Percentiles rank a stretch among this genome's conserved stretches.
Conservation (phyloP, 257 asterid genomes). For the Eustoma russellianum region DNA sequence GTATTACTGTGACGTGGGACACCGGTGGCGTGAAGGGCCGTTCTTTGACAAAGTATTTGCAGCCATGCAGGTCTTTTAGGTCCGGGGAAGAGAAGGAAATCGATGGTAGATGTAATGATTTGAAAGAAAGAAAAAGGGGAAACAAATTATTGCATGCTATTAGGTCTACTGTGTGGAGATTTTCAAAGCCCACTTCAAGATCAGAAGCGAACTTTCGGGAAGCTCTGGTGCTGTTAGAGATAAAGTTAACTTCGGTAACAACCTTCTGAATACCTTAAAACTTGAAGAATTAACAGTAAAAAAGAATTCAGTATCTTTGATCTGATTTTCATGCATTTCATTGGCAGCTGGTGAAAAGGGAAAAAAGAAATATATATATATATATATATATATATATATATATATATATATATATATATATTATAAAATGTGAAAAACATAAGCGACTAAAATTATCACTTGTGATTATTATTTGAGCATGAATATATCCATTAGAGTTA, state of each 20-base stretch:
- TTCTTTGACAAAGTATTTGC: constrained; percentile 24
- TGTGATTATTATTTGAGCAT: no score
- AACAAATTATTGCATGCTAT: constrained; percentile 32
- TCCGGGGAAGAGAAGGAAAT: constrained; percentile 32
- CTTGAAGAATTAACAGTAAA: no score
- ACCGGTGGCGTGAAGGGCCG: constrained; percentile 27
- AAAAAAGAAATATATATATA: no score
- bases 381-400: no score
- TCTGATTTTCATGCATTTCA: no score
- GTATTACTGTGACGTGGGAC: constrained; percentile 22
- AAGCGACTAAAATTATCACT: no score
- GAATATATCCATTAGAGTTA: no score
- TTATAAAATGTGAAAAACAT: no score
- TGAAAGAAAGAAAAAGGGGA: constrained; percentile 16
- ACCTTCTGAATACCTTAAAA: background rate
- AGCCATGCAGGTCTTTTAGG: constrained; percentile 65
- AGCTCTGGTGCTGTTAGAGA: constrained; percentile 69
- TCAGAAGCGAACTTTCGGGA: constrained; percentile 30
- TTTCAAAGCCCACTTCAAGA: constrained; percentile 76
- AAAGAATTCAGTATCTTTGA: no score
- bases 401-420: no score
- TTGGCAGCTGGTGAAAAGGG: no score
- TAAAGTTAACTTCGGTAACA: constrained; percentile 58
- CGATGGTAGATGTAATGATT: constrained; percentile 14
- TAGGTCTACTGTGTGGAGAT: constrained; percentile 68